Conservation (phyloP, 2,329 filamentous ascomycete genomes). For the Fonsecaea nubica region DNA sequence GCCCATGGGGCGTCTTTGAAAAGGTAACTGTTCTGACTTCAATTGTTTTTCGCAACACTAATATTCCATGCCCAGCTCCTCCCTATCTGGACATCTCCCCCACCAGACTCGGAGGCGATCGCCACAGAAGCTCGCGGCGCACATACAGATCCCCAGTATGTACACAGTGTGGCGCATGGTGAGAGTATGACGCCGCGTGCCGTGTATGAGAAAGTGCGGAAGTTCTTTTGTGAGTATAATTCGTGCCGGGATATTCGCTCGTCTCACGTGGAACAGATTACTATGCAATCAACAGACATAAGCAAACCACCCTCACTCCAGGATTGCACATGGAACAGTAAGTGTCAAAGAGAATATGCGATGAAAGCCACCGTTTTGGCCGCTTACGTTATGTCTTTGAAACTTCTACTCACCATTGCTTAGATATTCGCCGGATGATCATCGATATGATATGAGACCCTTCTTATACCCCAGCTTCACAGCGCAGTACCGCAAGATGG, state of each 20-base stretch:
- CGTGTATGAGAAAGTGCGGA: constrained; percentile 10
- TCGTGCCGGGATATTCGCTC: neutral
- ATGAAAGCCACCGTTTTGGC: no score
- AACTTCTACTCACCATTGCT: constrained; percentile 28
- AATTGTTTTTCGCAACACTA: constrained; percentile 26
- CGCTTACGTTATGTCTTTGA: neutral
- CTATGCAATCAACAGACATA: constrained; percentile 68
- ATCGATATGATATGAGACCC: constrained; percentile 64
- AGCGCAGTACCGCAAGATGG: constrained; percentile 54
- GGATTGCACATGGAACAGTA: constrained; percentile 56
- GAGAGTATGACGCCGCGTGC: constrained; percentile 49
- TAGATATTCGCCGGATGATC: constrained; percentile 62
- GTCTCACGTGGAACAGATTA: constrained; percentile 42
- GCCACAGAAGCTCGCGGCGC: constrained; percentile 11
- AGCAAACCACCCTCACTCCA: constrained; percentile 67
- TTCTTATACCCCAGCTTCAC: constrained; percentile 54
- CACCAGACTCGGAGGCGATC: neutral
- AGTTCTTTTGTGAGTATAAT: constrained; percentile 13
- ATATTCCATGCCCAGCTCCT: neutral
- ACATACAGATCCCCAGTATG: constrained; percentile 7
- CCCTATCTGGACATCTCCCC: neutral
- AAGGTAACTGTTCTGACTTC: constrained; percentile 45
- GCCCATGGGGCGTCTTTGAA: constrained; percentile 54
- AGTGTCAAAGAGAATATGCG: constrained; percentile 8
- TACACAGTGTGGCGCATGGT: constrained; percentile 4